Evolutionary conservation across 2,329 filamentous ascomycete genomes (phyloP).

Genomic region (Aureobasidium sp.): DNA sequence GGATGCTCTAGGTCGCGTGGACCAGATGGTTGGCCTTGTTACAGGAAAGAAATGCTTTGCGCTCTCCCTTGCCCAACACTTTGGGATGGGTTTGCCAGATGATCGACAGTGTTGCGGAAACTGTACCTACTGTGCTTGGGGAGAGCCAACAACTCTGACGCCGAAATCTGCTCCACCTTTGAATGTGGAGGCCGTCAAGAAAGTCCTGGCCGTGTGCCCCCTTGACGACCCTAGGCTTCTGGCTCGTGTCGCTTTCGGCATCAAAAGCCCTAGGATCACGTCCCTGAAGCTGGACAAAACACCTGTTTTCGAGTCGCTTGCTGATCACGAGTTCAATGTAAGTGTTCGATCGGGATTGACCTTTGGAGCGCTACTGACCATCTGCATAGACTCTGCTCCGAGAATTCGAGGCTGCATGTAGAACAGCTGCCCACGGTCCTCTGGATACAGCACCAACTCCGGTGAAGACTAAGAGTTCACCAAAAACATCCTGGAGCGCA

Average conservation of each 20-base stretch:
- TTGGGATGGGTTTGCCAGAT: conserved; percentile 47
- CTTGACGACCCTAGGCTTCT: conserved; percentile 54
- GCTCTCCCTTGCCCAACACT: conserved; percentile 47
- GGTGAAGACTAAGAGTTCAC: neutral
- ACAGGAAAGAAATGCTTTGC: conserved; percentile 49
- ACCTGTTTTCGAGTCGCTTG: conserved; percentile 47
- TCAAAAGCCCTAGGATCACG: conserved; percentile 50
- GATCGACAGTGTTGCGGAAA: conserved; percentile 46
- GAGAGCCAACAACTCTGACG: conserved; percentile 29
- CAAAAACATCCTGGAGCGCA: neutral
- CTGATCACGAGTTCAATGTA: conserved; percentile 49
- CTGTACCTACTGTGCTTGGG: conserved; percentile 41
- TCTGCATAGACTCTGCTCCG: neutral
- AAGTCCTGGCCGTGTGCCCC: conserved; percentile 37
- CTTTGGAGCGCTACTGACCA: neutral
- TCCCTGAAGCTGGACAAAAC: conserved; percentile 42
- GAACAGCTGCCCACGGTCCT: conserved; percentile 5
- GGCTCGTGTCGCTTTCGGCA: conserved; percentile 55
- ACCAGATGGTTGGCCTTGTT: conserved; percentile 48
- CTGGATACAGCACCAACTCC: neutral
- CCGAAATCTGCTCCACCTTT: conserved; percentile 36
- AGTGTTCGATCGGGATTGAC: conserved; percentile 6
- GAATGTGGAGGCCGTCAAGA: conserved; percentile 35
- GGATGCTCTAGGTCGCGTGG: conserved; percentile 47
- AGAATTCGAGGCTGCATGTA: conserved; percentile 10